Percentiles rank a stretch among this genome's conserved stretches.
Evolutionary conservation across 306 rosid genomes (phyloP).

Genomic region (Biancaea sappan): DNA sequence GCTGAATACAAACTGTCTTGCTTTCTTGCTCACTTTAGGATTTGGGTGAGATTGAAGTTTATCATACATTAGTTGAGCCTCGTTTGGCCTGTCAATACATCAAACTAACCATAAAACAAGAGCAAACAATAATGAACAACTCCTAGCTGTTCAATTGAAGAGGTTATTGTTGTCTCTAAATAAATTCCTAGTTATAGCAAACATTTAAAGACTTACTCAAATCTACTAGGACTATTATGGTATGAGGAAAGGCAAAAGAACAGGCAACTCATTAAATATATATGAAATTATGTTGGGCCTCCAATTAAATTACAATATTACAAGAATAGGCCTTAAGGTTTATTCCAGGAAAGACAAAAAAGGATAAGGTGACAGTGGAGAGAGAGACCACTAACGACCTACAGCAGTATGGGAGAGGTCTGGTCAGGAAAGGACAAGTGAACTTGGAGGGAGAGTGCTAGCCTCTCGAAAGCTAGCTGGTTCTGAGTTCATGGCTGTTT

Average conservation of each 20-base stretch:
- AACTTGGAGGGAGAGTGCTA: no score
- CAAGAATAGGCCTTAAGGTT: background rate
- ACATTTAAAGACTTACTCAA: background rate
- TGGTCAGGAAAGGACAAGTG: no score
- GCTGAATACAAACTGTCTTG: slow-evolving; percentile 75
- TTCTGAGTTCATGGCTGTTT: no score
- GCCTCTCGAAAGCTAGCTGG: no score
- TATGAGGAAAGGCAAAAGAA: background rate
- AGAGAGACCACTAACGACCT: no score
- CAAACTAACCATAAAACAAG: slow-evolving; percentile 13
- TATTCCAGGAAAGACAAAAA: no score
- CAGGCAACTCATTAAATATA: background rate
- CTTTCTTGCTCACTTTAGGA: slow-evolving; percentile 75
- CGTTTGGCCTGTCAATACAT: slow-evolving; percentile 60
- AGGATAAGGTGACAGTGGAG: no score
- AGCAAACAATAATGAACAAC: slow-evolving; percentile 4
- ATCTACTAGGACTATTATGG: background rate
- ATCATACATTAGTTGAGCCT: slow-evolving; percentile 83
- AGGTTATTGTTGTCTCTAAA: background rate
- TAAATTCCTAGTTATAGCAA: background rate
- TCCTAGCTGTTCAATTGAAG: slow-evolving; percentile 15
- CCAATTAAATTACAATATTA: no score
- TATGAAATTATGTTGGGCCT: background rate
- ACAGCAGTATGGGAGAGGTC: no score
- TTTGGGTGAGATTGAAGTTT: slow-evolving; percentile 84